Evolutionary conservation across 495 filamentous ascomycete genomes (phyloP), one percentile per base, ranked within the genome.

Genomic region (Penicillium cinerascens): DNA sequence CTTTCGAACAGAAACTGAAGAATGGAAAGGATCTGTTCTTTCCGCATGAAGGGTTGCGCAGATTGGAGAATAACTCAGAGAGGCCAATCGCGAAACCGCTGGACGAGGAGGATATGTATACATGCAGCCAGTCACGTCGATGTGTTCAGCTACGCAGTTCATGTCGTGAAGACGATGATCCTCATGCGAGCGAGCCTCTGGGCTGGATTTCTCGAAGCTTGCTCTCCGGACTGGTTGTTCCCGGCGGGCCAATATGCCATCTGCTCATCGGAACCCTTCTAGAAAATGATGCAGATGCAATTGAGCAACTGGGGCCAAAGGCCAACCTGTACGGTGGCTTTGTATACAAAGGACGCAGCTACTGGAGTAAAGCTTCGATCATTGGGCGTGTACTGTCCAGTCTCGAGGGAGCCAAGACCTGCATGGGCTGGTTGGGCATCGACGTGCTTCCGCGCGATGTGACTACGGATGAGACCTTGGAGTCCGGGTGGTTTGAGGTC

Each of bases 171-270:
- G 47, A 59, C 23, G 44, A 43, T 10, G 58, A 64, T 35, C 44
- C 55, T 4, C 51, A 63, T 36, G 38, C 40, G 4, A 33, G 35
- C 2, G 54, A 66, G 26, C 43, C 51, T 25, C 65, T 76, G 4
- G 89, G 89, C n/a, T 95, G 89, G 90, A 78, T 93, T 16, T 88
- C 86, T 16, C 83, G 87, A 51, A 87, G 82, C 26, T 93, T 87
- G 69, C 72, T 92, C 13, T 87, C 87, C 4, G 90, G 89, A 6
- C 73, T 95, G 21, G 81, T 93, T 36, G 68, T 93, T 23, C 89
- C 90, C 0, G 90, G 90, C 1, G 87, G 91, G 64, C 67, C 75
- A 0, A 75, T 91, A 37, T 79, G 78, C 25, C 87, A 93, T 58
- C 81, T 93, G 43, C 73, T 95, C 27, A 92, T 95, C 65, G 82